Evolutionary conservation across 2,329 filamentous ascomycete species (phyloP).

Genomic region (Paraphaeosphaeria sporulosa): DNA sequence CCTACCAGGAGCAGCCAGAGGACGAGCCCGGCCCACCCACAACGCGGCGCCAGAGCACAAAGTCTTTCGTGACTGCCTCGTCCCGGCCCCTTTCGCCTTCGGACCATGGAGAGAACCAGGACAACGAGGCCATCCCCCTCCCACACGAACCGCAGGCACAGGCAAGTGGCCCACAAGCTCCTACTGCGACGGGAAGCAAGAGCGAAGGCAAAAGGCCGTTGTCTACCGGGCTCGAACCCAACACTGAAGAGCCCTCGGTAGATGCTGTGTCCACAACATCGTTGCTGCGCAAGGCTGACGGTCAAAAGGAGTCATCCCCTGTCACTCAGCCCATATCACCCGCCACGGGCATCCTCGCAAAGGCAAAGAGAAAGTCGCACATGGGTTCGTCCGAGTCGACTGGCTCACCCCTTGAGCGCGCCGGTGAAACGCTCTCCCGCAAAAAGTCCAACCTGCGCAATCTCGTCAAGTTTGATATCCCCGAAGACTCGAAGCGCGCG

Average conservation of each 20-base stretch:
- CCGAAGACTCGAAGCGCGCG: conserved; percentile 49
- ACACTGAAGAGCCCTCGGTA: conserved; percentile 39
- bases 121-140: conserved; percentile 13
- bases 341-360: conserved; percentile 39
- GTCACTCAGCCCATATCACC: conserved; percentile 28
- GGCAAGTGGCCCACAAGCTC: conserved; percentile 42
- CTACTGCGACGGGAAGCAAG: conserved; percentile 26
- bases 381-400: conserved; percentile 25
- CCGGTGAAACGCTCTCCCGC: conserved; percentile 26
- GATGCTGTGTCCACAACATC: conserved; percentile 48
- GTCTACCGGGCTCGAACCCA: conserved; percentile 35
- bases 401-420: conserved; percentile 12
- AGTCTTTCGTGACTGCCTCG: conserved; percentile 44
- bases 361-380: conserved; percentile 38
- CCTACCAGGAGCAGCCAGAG: conserved; percentile 20
- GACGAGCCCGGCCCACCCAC: conserved; percentile 21
- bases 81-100: conserved; percentile 22
- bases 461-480: conserved; percentile 53
- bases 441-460: conserved; percentile 43
- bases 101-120: conserved; percentile 2
- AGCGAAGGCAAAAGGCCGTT: conserved; percentile 37
- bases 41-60: conserved; percentile 37
- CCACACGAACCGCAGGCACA: conserved; percentile 28
- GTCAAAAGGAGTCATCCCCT: conserved; percentile 34
- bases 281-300: conserved; percentile 46